These are phyloP conservation scores for Citrus sinensis DNA, from an alignment of 345 rosid species.

Conservation along the genomic window DVS_A1.0 CM039167.1:16148001-16148500, in stretches of 20 bases:
- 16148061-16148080: not conserved
- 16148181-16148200: not conserved
- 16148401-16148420: too few species aligned
- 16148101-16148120: not conserved
- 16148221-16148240: constrained; percentile 51
- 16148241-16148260: constrained; percentile 1
- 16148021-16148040: not conserved
- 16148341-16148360: too few species aligned
- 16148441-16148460: too few species aligned
- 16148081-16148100: not conserved
- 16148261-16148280: too few species aligned
- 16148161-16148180: not conserved
- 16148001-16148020: not conserved
- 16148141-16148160: not conserved
- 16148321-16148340: too few species aligned
- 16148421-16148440: too few species aligned
- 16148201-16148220: not conserved
- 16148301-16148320: too few species aligned
- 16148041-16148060: not conserved
- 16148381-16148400: too few species aligned
- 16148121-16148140: not conserved
- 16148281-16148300: too few species aligned
- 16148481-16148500: too few species aligned
- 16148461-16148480: too few species aligned
- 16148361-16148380: too few species aligned